These are phyloP conservation scores for Ophiostoma pallidulum DNA, from an alignment of 2,329 filamentous ascomycete species.

Conservation along the genomic window DNA sequence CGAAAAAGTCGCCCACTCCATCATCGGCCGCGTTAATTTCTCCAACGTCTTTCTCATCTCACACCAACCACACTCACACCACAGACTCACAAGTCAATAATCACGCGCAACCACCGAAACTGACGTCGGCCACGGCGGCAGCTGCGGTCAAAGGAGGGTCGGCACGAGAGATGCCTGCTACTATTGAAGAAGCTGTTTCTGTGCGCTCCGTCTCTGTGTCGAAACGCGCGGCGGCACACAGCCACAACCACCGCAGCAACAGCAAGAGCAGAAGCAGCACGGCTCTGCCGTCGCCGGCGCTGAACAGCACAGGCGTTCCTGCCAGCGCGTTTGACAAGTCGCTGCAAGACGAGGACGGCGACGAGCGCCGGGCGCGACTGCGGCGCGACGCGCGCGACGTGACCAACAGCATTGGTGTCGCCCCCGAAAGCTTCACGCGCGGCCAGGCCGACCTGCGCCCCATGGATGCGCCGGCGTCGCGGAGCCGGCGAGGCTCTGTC, in stretches of 20 bases:
- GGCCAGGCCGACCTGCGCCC: background rate
- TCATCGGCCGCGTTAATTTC: slow-evolving; percentile 15
- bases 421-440: slow-evolving; percentile 32
- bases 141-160: slow-evolving; percentile 8
- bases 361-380: slow-evolving; percentile 20
- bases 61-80: slow-evolving; percentile 3
- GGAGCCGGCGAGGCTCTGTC: slow-evolving; percentile 11
- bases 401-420: slow-evolving; percentile 27
- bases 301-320: background rate
- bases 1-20: slow-evolving; percentile 19
- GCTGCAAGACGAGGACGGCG: slow-evolving; percentile 19
- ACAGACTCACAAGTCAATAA: slow-evolving; percentile 1
- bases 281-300: slow-evolving; percentile 1
- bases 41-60: slow-evolving; percentile 12
- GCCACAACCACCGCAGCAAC: slow-evolving; percentile 11
- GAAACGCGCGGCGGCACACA: slow-evolving; percentile 14
- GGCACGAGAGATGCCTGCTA: slow-evolving; percentile 14
- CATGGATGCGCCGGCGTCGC: background rate
- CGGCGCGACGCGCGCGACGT: slow-evolving; percentile 21
- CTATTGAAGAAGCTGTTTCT: slow-evolving; percentile 10
- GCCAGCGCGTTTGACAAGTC: slow-evolving; percentile 19
- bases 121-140: slow-evolving; percentile 9
- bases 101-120: slow-evolving; percentile 7
- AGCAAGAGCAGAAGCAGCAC: slow-evolving; percentile 8
- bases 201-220: slow-evolving; percentile 8